phyloP scores from a whole-genome alignment of 1,284 basidiomycete species.

The Ustilago hordei region DNA sequence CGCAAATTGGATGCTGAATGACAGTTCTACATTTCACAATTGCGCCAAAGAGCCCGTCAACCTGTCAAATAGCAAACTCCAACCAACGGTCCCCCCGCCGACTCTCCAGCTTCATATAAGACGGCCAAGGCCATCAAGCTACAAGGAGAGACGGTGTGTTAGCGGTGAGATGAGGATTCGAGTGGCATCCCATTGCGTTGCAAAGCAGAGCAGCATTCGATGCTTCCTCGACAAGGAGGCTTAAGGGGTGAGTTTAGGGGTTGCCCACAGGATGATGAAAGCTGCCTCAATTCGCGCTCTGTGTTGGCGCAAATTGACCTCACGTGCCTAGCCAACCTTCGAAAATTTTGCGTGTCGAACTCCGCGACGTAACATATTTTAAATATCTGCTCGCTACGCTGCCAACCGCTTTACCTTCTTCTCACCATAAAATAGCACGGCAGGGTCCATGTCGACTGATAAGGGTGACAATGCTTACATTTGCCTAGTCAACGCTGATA shows the following conservation, averaged over 20 bases:
- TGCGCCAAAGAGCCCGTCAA: neutral
- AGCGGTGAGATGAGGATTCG: neutral
- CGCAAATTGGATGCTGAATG: conserved; percentile 21
- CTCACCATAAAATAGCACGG: no score
- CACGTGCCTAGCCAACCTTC: neutral
- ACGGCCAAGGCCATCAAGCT: neutral
- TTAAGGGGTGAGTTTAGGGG: conserved; percentile 7
- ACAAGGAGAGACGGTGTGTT: neutral
- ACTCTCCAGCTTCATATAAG: neutral
- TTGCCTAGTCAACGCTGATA: conserved; percentile 51
- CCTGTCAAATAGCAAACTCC: conserved; percentile 5
- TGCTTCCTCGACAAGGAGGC: neutral
- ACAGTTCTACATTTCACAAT: conserved; percentile 26
- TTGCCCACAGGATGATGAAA: conserved; percentile 2
- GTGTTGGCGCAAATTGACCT: conserved; percentile 4
- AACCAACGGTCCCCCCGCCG: neutral
- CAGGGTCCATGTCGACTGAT: neutral
- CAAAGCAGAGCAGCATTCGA: neutral
- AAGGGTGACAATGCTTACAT: neutral
- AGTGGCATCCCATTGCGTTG: conserved; percentile 14
- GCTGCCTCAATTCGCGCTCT: neutral
- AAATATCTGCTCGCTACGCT: no score
- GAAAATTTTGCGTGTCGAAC: neutral
- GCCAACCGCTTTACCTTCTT: no score
- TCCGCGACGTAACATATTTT: no score